Evolutionary conservation across 768 basidiomycete species (phyloP), one percentile per base, ranked within the genome.

Genomic region (Russula dissimulans): DNA sequence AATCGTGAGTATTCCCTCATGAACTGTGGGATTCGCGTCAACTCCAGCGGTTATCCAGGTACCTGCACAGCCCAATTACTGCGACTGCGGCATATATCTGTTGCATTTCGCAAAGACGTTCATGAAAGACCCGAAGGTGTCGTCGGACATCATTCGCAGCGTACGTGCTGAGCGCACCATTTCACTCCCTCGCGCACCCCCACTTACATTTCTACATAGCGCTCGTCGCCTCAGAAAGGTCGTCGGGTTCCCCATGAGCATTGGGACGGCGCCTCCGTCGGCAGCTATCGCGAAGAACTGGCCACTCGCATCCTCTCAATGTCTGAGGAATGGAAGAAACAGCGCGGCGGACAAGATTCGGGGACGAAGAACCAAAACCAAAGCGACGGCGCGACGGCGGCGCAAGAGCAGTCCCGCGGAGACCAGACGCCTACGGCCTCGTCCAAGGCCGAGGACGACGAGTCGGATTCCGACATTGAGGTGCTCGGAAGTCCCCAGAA

Each of bases 21-120:
- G 15, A 34, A 4, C 18, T 17, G n/a, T 48, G 10, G 12, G 42
- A 11, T 29, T 38, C 36, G 15, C 43, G 38, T 41, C 38, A 14
- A 15, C 12, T 17, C 56, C 22, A 57, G 12, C 5, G 12, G 11
- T 42, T 36, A 34, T 32, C 4, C 65, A 95, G 91, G 91, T 94
- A 4, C 95, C 95, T 4, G 75, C 77, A 26, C 97, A 99, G 69
- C 83, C 84, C 15, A 97, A 98, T 69, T 90, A 77, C 64, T 90
- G 86, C 68, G 95, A 97, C 70, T 99, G 97, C 66, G 97, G 97
- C 6, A 70, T 97, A 32, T 99, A 91, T 71, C 78, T 98, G 12
- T 76, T 98, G 11, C 93, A 98, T 68, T 91, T 91, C 53, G 88
- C 86, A 8, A 76, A 84, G 66, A 82, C 81, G 0, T 90, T 98